These are phyloP conservation scores for Hansenula sp. DNA, from an alignment of 1,139 yeast species.

Conservation along the genomic window DNA sequence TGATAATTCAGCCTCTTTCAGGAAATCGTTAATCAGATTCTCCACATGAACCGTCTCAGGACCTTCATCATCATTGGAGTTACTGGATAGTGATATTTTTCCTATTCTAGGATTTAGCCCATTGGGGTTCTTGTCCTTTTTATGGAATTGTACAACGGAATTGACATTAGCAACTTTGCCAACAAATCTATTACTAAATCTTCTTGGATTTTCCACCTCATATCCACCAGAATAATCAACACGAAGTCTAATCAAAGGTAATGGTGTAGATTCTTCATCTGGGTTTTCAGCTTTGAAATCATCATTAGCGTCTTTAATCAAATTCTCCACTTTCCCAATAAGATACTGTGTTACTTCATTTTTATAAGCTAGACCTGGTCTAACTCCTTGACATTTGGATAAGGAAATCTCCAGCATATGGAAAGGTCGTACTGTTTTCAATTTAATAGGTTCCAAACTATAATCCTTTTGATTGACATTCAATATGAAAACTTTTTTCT, in stretches of 20 bases:
- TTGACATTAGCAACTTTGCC: conserved; percentile 88
- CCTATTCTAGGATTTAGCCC: conserved; percentile 2
- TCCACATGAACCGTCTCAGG: conserved; percentile 43
- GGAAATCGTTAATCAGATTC: conserved; percentile 54
- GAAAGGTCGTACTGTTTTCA: conserved; percentile 81
- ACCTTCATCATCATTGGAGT: conserved; percentile 22
- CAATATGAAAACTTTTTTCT: conserved; percentile 71
- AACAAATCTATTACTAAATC: conserved; percentile 87
- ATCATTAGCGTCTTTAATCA: conserved; percentile 57
- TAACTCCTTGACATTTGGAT: conserved; percentile 46
- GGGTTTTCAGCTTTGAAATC: conserved; percentile 44
- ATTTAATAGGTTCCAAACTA: conserved; percentile 57
- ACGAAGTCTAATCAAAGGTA: conserved; percentile 76
- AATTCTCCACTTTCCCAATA: conserved; percentile 56
- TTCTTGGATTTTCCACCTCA: conserved; percentile 85
- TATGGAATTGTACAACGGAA: conserved; percentile 74
- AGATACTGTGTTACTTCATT: conserved; percentile 61
- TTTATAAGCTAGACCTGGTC: conserved; percentile 62
- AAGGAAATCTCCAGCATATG: conserved; percentile 64
- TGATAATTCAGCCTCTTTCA: conserved; percentile 60
- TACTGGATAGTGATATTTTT: conserved; percentile 22
- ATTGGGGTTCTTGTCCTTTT: conserved; percentile 31
- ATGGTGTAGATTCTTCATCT: conserved; percentile 38
- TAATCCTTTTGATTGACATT: conserved; percentile 59
- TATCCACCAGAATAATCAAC: conserved; percentile 91